phyloP scores from a whole-genome alignment of 2,329 filamentous ascomycete genomes.

The Acrocalymma vagum region DNA sequence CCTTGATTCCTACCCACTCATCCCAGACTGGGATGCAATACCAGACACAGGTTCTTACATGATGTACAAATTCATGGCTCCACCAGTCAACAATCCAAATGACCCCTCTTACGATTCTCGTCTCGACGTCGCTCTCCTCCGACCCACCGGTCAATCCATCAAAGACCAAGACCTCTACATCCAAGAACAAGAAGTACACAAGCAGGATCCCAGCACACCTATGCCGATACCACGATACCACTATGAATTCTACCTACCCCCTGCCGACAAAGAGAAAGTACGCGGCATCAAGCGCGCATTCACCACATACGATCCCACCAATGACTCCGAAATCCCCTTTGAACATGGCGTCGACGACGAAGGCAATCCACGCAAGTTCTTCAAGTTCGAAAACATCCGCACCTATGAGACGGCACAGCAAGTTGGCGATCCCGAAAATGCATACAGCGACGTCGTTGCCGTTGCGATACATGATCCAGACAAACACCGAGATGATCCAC shows the following conservation, averaged over 20 bases:
- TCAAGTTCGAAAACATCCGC: constrained; percentile 65
- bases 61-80: constrained; percentile 68
- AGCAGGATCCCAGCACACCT: constrained; percentile 58
- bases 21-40: constrained; percentile 68
- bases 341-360: constrained; percentile 50
- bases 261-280: constrained; percentile 55
- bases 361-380: constrained; percentile 57
- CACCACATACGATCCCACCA: constrained; percentile 60
- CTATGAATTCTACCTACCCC: constrained; percentile 68
- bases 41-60: constrained; percentile 67
- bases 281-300: constrained; percentile 65
- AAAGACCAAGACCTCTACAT: constrained; percentile 60
- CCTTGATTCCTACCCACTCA: constrained; percentile 66
- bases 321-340: constrained; percentile 51
- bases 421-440: constrained; percentile 58
- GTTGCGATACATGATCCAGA: constrained; percentile 65
- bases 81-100: constrained; percentile 60
- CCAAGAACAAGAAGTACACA: constrained; percentile 51
- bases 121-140: constrained; percentile 66
- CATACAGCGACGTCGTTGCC: constrained; percentile 64
- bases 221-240: constrained; percentile 64
- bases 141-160: constrained; percentile 62
- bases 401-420: constrained; percentile 69
- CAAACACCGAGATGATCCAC: constrained; percentile 45
- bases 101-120: constrained; percentile 63